phyloP scores from a whole-genome alignment of 495 filamentous ascomycete genomes.

The Annulohypoxylon moriforme region DNA sequence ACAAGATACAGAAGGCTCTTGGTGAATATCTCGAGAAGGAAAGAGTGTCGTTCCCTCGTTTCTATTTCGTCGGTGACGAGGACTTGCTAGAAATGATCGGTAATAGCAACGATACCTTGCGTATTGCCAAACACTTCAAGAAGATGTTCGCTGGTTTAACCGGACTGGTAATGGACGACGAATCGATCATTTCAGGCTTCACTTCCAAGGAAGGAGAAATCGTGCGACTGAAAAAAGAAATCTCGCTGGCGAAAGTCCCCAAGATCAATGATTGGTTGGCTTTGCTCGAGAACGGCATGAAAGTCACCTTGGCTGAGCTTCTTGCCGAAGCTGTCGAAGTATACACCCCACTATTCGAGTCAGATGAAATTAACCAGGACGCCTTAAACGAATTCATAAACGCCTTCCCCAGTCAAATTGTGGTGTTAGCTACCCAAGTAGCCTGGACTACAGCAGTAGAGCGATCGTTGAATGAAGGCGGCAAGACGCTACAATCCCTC shows the following conservation, averaged over 20 bases:
- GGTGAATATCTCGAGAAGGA: conserved; percentile 99
- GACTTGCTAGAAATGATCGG: conserved; percentile 99
- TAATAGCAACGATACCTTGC: conserved; percentile 95
- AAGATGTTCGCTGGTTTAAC: conserved; percentile 99
- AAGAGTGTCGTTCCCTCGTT: conserved; percentile 94
- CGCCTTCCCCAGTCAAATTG: conserved; percentile 90
- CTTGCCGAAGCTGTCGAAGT: conserved; percentile 85
- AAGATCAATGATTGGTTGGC: conserved; percentile 98
- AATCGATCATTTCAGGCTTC: conserved; percentile 87
- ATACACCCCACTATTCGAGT: conserved; percentile 76
- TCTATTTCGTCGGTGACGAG: conserved; percentile 99
- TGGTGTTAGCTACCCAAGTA: conserved; percentile 93
- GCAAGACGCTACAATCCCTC: conserved; percentile 70
- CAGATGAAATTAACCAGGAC: conserved; percentile 70
- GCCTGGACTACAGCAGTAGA: conserved; percentile 92
- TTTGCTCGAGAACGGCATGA: conserved; percentile 92
- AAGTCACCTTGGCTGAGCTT: conserved; percentile 88
- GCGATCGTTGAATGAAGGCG: conserved; percentile 74
- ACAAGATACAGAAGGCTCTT: conserved; percentile 99
- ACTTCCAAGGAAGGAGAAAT: conserved; percentile 96
- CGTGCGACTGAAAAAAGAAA: conserved; percentile 85
- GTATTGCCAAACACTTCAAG: conserved; percentile 97
- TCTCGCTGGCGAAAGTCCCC: conserved; percentile 91
- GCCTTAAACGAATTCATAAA: conserved; percentile 80
- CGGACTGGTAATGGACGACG: conserved; percentile 90